Percentiles rank a stretch among this genome's conserved stretches.
Conservation (phyloP, 345 rosid genomes). For the Populus ilicifolia region DNA sequence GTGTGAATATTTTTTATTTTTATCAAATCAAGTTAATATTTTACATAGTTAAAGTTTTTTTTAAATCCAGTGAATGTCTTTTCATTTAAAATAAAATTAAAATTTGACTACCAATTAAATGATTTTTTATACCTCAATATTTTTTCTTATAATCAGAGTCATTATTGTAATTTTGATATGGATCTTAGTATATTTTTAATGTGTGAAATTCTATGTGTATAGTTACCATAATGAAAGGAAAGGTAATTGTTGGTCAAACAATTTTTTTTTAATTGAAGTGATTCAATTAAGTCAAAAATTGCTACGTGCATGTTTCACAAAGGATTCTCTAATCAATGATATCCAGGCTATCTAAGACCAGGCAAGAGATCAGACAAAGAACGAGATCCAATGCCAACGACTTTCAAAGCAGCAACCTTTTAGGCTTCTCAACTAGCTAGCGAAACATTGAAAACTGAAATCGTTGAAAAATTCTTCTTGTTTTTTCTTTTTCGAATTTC, state of each 20-base stretch:
- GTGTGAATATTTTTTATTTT: fast-evolving
- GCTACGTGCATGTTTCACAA: background rate
- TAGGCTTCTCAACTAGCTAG: background rate
- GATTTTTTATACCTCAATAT: fast-evolving
- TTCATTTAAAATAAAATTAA: too few relatives aligned
- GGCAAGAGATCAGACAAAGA: too few relatives aligned
- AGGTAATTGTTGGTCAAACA: background rate
- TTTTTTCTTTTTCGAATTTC: too few relatives aligned
- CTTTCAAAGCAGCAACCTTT: background rate
- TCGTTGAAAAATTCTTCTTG: background rate
- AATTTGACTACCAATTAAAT: fast-evolving
- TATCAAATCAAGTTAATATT: fast-evolving
- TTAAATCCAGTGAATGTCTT: background rate
- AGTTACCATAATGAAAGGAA: background rate
- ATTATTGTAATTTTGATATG: background rate
- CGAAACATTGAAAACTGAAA: background rate
- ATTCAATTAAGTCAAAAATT: background rate
- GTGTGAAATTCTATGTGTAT: too few relatives aligned
- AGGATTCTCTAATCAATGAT: background rate
- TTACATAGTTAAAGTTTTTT: fast-evolving
- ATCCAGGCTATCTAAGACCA: background rate
- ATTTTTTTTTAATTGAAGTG: background rate
- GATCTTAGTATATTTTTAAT: background rate
- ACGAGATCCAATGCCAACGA: too few relatives aligned
- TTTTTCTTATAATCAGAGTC: background rate